These are phyloP conservation scores for Rhodosporidiobolus odoratus DNA, from an alignment of 768 basidiomycete species.

Conservation along the genomic window DNA sequence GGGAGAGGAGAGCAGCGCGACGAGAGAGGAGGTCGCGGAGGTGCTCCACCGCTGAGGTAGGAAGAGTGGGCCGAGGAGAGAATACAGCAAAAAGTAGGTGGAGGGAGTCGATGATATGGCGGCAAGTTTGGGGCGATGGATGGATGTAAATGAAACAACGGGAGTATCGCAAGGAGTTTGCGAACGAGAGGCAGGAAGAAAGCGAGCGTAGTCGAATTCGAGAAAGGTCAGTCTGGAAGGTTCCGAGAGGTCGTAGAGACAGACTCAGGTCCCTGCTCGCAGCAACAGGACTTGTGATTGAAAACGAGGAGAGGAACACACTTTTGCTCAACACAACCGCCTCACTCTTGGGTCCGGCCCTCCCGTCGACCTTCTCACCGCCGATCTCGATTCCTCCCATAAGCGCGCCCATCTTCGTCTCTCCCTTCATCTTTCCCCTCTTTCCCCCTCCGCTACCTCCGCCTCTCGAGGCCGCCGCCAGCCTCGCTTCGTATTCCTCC, in stretches of 20 bases:
- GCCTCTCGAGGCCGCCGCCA: constrained; percentile 1
- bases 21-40: constrained; percentile 63
- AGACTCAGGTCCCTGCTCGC: no score
- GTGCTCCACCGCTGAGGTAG: constrained; percentile 73
- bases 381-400: constrained; percentile 47
- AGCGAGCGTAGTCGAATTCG: no score
- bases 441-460: background rate
- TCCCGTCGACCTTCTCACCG: constrained; percentile 67
- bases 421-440: constrained; percentile 44
- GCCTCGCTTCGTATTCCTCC: constrained; percentile 62
- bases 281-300: no score
- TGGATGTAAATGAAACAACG: no score
- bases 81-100: no score
- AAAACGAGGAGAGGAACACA: constrained; percentile 48
- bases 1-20: constrained; percentile 56
- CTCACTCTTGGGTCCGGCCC: constrained; percentile 84
- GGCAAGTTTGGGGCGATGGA: no score
- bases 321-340: constrained; percentile 83
- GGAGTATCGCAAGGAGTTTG: no score
- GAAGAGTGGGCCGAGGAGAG: background rate
- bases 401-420: constrained; percentile 45
- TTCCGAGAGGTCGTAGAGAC: no score
- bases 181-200: no score
- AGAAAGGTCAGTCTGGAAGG: constrained; percentile 2
- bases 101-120: no score